Conservation (phyloP, 306 rosid genomes). For the Quercus glauca region DNA sequence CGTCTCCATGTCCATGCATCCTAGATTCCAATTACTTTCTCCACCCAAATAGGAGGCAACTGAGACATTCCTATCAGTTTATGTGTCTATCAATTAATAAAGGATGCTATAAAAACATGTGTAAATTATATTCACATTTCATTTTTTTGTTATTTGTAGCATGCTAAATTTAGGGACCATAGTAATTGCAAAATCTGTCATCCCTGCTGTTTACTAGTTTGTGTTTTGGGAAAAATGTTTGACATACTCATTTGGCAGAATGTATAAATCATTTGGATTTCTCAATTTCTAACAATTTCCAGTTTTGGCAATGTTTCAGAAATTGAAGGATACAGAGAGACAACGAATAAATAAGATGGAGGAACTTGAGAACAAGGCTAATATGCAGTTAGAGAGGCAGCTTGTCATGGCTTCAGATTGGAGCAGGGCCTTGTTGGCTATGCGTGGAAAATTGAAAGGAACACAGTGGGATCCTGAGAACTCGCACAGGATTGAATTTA, state of each 20-base stretch:
- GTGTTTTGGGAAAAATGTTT: background rate
- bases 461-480: constrained; percentile 94
- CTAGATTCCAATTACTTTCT: no score
- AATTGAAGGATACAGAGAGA: constrained; percentile 74
- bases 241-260: background rate
- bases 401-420: constrained; percentile 90
- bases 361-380: constrained; percentile 75
- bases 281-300: constrained; percentile 5
- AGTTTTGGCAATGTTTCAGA: constrained; percentile 42
- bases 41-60: no score
- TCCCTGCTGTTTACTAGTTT: background rate
- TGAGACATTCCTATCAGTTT: no score
- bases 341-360: constrained; percentile 70
- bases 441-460: constrained; percentile 82
- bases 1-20: no score
- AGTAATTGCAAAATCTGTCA: background rate
- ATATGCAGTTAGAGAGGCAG: constrained; percentile 90
- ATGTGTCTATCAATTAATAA: background rate
- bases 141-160: background rate
- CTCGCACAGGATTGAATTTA: constrained; percentile 76
- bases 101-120: background rate
- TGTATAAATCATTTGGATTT: background rate
- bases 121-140: background rate
- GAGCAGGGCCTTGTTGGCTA: constrained; percentile 75
- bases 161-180: background rate